Base-by-base conservation (phyloP, 1,284 basidiomycete genomes). In the Heterobasidion irregulare region DNA sequence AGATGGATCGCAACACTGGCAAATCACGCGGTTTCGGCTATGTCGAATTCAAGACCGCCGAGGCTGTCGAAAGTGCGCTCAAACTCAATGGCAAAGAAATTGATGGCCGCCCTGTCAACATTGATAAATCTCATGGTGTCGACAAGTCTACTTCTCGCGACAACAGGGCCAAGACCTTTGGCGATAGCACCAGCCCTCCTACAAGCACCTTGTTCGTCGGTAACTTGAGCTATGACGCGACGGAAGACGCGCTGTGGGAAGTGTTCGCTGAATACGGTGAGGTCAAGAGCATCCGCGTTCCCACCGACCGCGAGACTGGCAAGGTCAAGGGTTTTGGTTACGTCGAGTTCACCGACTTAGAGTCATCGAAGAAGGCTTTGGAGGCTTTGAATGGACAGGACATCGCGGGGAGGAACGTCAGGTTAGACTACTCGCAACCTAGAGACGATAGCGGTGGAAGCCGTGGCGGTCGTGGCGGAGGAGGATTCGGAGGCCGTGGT, bases 281-380 rank as follows among this genome's bases (percentile, higher is more conserved):
- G 59, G 84, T 98, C 54, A 89, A 92, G 72, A 89, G 78, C 63
- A 93, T 99, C 51, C 83, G 95, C 60, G 74, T 99, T 55, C 94
- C 95, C 34, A 98, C 94, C 53, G 95, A 99, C 71, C 80, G 91
- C 58, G 97, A 99, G 56, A 83, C 89, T 6, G 94, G 93, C 50
- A 81, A 80, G 61, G 86, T 92, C 56, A 99, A 98, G 74, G 97
- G 97, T 65, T 99, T 96, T 72, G 97, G 87, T 49, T 99, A 99
- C 74, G 90, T 98, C 68, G 94, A 98, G 72, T 98, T 95, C 70
- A 83, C 84, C 60, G 84, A 89, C 61, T 68, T 93, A 52, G 89
- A 87, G 48, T 74, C 81, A 60, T 92, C 97, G 12, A 87, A 87
- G 72, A 87, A 86, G 68, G 97, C 96, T 5, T 81, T 86, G 59